Evolutionary conservation across 371 early-diverging fungal species (phyloP).

Genomic region (Parasitella parasitica): DNA sequence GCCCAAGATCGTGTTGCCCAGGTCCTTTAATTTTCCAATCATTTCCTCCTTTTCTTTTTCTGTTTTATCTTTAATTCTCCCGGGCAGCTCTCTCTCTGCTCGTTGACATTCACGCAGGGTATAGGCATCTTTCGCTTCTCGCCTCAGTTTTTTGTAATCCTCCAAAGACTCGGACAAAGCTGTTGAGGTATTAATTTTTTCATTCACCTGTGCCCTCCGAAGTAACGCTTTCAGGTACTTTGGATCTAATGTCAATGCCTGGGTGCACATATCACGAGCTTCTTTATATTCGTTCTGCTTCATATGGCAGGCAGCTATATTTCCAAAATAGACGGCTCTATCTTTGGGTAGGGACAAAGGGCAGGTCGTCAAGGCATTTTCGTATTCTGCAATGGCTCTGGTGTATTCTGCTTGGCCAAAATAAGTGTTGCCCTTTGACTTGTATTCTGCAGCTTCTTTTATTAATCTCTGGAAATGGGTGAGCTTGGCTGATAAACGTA

Average conservation of each 20-base stretch:
- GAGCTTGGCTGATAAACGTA: neutral
- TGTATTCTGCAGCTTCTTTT: conserved; percentile 52
- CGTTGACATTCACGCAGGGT: conserved; percentile 36
- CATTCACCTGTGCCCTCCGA: conserved; percentile 81
- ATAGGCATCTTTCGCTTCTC: conserved; percentile 29
- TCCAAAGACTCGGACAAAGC: conserved; percentile 58
- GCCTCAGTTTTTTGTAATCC: conserved; percentile 46
- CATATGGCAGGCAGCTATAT: conserved; percentile 71
- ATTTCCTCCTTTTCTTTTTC: conserved; percentile 77
- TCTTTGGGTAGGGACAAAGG: conserved; percentile 46
- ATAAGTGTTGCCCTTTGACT: conserved; percentile 50
- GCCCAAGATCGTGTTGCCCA: conserved; percentile 73
- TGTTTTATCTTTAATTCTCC: conserved; percentile 41
- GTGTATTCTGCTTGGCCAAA: conserved; percentile 54
- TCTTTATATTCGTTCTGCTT: conserved; percentile 55
- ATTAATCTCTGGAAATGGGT: conserved; percentile 24
- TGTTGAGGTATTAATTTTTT: conserved; percentile 50
- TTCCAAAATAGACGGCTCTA: conserved; percentile 59
- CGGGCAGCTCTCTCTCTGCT: conserved; percentile 43
- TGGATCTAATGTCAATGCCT: conserved; percentile 72
- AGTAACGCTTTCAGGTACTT: conserved; percentile 74
- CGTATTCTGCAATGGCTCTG: conserved; percentile 57
- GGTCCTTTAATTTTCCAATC: conserved; percentile 73
- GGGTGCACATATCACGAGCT: conserved; percentile 48
- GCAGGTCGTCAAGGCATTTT: conserved; percentile 60